Percentiles rank a stretch among this genome's conserved stretches.
Evolutionary conservation across 805 yeast species (phyloP).

Genomic region (Candida glaebosa): DNA sequence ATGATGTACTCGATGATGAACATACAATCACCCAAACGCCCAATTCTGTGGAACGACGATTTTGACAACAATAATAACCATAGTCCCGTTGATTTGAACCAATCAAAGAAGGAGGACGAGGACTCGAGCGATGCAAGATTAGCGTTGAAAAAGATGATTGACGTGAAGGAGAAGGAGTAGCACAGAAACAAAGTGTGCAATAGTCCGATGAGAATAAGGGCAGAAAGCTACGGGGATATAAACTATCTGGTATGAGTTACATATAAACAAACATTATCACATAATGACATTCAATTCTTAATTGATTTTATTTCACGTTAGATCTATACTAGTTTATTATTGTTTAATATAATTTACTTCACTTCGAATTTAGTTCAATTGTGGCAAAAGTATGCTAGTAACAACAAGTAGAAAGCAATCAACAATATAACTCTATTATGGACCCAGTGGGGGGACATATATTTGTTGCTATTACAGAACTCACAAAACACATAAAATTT

Average conservation of each 20-base stretch:
- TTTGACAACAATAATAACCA: slow-evolving; percentile 1
- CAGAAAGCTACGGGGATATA: background rate
- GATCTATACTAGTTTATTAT: too few species aligned
- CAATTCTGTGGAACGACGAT: slow-evolving; percentile 2
- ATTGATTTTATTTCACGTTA: background rate
- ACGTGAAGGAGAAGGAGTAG: slow-evolving; percentile 17
- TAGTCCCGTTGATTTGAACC: slow-evolving; percentile 1
- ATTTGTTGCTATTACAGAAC: too few species aligned
- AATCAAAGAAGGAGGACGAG: slow-evolving; percentile 9
- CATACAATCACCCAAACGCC: slow-evolving; percentile 21
- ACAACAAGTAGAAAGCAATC: too few species aligned
- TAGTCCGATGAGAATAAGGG: too few species aligned
- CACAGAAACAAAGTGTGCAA: too few species aligned
- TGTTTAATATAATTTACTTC: background rate
- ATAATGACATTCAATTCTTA: slow-evolving; percentile 1
- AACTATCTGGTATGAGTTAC: background rate
- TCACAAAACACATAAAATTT: too few species aligned
- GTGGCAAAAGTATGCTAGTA: too few species aligned
- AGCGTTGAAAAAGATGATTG: slow-evolving; percentile 34
- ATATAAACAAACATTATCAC: background rate
- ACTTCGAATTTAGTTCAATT: too few species aligned
- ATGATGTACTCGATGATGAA: slow-evolving; percentile 37
- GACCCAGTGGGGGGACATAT: too few species aligned
- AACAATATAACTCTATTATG: too few species aligned
- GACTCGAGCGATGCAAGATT: slow-evolving; percentile 37